These are phyloP conservation scores for Lepidium campestre DNA, from an alignment of 441 rosid species.

Conservation along the genomic window DNA sequence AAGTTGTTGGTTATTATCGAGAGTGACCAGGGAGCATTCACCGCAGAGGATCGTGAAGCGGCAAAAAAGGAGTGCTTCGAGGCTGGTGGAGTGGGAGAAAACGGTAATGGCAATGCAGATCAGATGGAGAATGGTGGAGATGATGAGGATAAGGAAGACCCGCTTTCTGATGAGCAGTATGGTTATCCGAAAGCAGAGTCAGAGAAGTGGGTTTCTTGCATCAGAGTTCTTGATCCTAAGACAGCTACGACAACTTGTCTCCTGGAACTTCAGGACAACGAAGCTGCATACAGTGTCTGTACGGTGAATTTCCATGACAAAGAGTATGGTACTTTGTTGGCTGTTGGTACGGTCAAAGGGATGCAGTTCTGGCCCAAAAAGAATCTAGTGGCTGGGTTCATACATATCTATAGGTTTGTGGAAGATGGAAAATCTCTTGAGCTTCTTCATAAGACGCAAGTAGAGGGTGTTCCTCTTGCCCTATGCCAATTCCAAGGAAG, in stretches of 20 bases:
- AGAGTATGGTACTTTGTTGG: constrained; percentile 85
- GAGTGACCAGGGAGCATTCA: constrained; percentile 91
- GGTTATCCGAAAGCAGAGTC: constrained; percentile 97
- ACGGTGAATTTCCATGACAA: constrained; percentile 92
- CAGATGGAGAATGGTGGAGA: constrained; percentile 84
- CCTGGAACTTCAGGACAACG: constrained; percentile 94
- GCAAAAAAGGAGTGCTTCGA: constrained; percentile 84
- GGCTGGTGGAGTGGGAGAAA: constrained; percentile 78
- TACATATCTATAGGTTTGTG: constrained; percentile 84
- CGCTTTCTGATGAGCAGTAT: constrained; percentile 89
- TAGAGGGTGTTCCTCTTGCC: constrained; percentile 93
- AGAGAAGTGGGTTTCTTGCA: constrained; percentile 94
- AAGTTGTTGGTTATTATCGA: constrained; percentile 78
- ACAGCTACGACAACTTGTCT: constrained; percentile 84
- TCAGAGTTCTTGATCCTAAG: constrained; percentile 88
- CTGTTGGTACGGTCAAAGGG: constrained; percentile 93
- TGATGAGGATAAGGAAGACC: constrained; percentile 78
- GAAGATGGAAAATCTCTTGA: constrained; percentile 84
- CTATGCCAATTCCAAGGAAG: constrained; percentile 90
- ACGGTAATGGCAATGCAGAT: constrained; percentile 53
- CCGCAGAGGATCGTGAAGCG: constrained; percentile 96
- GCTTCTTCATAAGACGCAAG: constrained; percentile 94
- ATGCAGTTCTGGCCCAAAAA: constrained; percentile 85
- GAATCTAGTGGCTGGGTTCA: constrained; percentile 59
- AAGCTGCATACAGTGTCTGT: constrained; percentile 90